Conservation (phyloP, 2,329 filamentous ascomycete species). For the Cladorrhinum sp. region DNA sequence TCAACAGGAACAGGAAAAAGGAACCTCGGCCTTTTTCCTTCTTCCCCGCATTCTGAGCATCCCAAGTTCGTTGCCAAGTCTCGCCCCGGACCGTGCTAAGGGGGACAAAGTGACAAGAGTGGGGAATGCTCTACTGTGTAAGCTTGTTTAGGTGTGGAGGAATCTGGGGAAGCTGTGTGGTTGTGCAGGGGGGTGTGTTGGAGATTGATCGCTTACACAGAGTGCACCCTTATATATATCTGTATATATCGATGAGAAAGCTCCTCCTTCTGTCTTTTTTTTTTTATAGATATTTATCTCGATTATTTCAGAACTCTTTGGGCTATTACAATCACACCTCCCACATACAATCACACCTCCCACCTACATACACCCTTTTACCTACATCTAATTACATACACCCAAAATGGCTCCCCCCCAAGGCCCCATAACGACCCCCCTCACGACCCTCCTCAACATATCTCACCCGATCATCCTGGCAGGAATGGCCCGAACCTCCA, state of each 20-base stretch:
- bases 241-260: neutral
- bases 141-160: neutral
- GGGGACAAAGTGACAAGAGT: too few relatives aligned
- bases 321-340: too few relatives aligned
- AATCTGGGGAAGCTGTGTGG: neutral
- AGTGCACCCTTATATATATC: neutral
- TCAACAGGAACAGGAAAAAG: neutral
- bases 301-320: too few relatives aligned
- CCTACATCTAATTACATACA: too few relatives aligned
- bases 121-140: neutral
- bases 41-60: neutral
- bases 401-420: slow-evolving; percentile 31
- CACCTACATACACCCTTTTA: neutral
- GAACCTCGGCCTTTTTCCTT: neutral
- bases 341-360: neutral
- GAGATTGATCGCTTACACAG: neutral
- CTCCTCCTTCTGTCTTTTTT: neutral
- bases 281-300: too few relatives aligned
- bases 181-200: neutral
- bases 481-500: slow-evolving; percentile 86
- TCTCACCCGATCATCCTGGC: slow-evolving; percentile 87
- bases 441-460: slow-evolving; percentile 77
- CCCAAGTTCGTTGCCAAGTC: neutral
- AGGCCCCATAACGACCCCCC: slow-evolving; percentile 67
- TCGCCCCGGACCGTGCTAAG: too few relatives aligned